phyloP scores from a whole-genome alignment of 2,329 filamentous ascomycete genomes.

The Xylariaceae sp. region DNA sequence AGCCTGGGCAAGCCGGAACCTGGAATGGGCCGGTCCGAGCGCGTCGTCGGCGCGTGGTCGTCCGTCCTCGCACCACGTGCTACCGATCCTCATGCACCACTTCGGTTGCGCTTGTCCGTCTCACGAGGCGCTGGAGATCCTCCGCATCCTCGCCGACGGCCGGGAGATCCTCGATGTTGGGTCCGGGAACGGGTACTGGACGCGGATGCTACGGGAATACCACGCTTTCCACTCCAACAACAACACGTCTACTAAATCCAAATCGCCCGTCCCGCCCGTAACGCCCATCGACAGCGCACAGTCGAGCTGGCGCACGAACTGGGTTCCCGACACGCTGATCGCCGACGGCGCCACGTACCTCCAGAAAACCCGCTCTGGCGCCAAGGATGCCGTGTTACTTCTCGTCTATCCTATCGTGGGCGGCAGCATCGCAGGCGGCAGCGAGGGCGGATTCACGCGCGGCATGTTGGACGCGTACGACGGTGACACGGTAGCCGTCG shows the following conservation, averaged over 20 bases:
- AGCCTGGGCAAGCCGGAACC: slow-evolving; percentile 66
- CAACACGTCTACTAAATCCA: background rate
- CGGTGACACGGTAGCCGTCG: slow-evolving; percentile 71
- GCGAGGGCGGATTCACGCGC: slow-evolving; percentile 69
- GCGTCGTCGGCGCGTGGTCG: slow-evolving; percentile 57
- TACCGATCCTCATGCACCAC: slow-evolving; percentile 79
- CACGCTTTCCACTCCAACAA: slow-evolving; percentile 12
- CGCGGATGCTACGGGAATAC: slow-evolving; percentile 66
- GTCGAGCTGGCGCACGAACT: slow-evolving; percentile 71
- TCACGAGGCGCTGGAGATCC: slow-evolving; percentile 68
- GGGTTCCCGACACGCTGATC: slow-evolving; percentile 71
- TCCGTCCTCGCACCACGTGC: slow-evolving; percentile 64
- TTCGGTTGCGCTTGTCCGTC: slow-evolving; percentile 76
- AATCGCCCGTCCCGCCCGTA: slow-evolving; percentile 52
- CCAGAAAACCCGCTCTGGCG: slow-evolving; percentile 50
- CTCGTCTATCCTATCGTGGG: slow-evolving; percentile 78
- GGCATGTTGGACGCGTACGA: slow-evolving; percentile 65
- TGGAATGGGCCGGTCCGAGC: slow-evolving; percentile 71
- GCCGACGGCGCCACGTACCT: slow-evolving; percentile 68
- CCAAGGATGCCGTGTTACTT: slow-evolving; percentile 65
- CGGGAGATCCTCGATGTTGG: slow-evolving; percentile 69
- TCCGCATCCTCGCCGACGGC: slow-evolving; percentile 61
- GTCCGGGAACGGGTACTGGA: slow-evolving; percentile 79
- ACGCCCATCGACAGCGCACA: slow-evolving; percentile 71
- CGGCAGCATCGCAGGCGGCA: slow-evolving; percentile 67